Percentiles rank a stretch among this genome's conserved stretches.
Conservation (phyloP, 129 eudicot species). For the Scalesia atractyloides region DNA sequence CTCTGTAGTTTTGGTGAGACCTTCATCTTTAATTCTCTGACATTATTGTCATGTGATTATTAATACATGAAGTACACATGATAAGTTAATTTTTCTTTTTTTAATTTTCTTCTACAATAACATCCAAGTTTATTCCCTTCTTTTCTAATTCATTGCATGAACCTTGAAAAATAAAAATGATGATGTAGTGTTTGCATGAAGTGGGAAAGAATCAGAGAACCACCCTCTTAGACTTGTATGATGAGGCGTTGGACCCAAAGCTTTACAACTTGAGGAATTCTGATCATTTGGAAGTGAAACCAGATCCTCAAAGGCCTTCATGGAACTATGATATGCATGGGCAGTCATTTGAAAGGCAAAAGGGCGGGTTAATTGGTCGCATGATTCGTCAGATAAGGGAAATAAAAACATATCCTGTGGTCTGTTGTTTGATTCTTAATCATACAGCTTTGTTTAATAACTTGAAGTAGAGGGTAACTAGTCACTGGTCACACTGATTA, state of each 20-base stretch:
- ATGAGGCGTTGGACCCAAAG: constrained; percentile 73
- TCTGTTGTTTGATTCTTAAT: constrained; percentile 11
- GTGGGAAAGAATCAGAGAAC: constrained; percentile 58
- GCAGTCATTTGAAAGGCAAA: constrained; percentile 33
- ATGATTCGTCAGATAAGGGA: constrained; percentile 65
- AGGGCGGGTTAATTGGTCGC: constrained; percentile 40
- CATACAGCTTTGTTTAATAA: constrained; percentile 1
- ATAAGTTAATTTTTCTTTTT: background rate
- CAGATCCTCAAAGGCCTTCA: constrained; percentile 41
- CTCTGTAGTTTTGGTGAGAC: constrained; percentile 58
- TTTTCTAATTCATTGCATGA: constrained; percentile 10
- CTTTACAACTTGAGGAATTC: constrained; percentile 36
- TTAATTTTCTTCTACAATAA: background rate
- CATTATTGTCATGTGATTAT: constrained; percentile 20
- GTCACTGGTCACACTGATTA: background rate
- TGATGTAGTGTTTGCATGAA: constrained; percentile 72
- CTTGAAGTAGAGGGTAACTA: background rate
- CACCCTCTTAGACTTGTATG: constrained; percentile 62
- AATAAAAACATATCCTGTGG: constrained; percentile 11
- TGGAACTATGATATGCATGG: constrained; percentile 28
- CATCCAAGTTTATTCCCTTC: background rate
- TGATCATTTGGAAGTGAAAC: constrained; percentile 29
- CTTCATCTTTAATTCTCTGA: constrained; percentile 5
- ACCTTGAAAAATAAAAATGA: constrained; percentile 13
- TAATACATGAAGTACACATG: background rate